Evolutionary conservation across 371 early-diverging fungal species (phyloP).

Genomic region (Rhizopus microsporus): DNA sequence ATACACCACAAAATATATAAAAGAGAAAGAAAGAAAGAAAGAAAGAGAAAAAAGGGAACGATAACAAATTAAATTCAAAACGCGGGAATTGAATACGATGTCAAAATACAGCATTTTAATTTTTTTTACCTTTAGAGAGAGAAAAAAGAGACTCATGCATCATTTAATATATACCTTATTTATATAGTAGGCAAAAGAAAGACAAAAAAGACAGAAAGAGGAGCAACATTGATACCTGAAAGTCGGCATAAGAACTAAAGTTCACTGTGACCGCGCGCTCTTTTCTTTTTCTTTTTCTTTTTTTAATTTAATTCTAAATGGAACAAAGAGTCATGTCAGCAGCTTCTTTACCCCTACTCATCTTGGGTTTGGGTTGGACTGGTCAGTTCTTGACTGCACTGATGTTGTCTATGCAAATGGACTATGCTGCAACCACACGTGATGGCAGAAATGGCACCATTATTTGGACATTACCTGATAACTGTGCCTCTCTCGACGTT

Average conservation of each 20-base stretch:
- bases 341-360: slow-evolving; percentile 34
- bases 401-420: slow-evolving; percentile 17
- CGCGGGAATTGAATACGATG: neutral
- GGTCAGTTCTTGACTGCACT: slow-evolving; percentile 43
- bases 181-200: no score
- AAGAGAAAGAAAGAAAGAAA: neutral
- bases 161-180: neutral
- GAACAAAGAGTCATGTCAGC: neutral
- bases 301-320: neutral
- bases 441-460: slow-evolving; percentile 46
- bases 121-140: no score
- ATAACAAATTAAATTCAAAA: neutral
- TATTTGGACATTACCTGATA: slow-evolving; percentile 31
- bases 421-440: slow-evolving; percentile 48
- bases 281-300: neutral
- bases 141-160: neutral
- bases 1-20: no score
- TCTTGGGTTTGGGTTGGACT: slow-evolving; percentile 52
- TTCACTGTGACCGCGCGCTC: no score
- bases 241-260: no score
- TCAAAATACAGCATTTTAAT: no score
- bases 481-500: slow-evolving; percentile 22
- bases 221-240: no score
- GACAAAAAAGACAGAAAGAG: no score
- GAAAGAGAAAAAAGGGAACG: neutral